phyloP scores from a whole-genome alignment of 1,139 yeast genomes.

The Hemisphaericaspora xylofermentans region DNA sequence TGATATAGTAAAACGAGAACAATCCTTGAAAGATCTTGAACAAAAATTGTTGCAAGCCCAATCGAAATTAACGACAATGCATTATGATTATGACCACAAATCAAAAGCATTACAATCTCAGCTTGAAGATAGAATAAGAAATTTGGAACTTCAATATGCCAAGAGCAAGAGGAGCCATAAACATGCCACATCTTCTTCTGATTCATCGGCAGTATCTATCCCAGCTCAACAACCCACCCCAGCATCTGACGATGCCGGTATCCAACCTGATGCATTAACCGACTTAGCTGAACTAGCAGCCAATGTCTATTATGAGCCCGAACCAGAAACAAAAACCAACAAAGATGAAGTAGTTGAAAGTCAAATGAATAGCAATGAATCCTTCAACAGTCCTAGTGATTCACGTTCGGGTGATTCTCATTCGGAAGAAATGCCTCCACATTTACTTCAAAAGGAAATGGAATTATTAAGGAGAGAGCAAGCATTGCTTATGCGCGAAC shows the following conservation, averaged over 20 bases:
- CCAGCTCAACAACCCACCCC: conserved; percentile 14
- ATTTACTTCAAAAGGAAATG: conserved; percentile 30
- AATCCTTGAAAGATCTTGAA: conserved; percentile 9
- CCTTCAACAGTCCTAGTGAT: background rate
- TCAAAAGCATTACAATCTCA: conserved; percentile 10
- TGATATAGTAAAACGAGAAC: conserved; percentile 17
- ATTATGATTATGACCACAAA: conserved; percentile 11
- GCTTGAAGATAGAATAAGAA: conserved; percentile 12
- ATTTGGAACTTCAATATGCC: conserved; percentile 12
- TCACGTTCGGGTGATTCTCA: background rate
- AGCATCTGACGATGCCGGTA: conserved; percentile 14
- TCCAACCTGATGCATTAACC: conserved; percentile 16
- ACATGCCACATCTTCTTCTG: conserved; percentile 4
- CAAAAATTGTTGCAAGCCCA: conserved; percentile 11
- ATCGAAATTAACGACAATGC: conserved; percentile 10
- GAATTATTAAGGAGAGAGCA: conserved; percentile 48
- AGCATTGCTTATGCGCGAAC: conserved; percentile 41
- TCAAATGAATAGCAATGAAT: too few species aligned
- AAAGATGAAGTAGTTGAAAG: conserved; percentile 26
- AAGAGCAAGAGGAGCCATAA: conserved; percentile 7
- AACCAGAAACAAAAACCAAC: conserved; percentile 16
- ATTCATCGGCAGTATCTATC: conserved; percentile 11
- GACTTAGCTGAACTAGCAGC: conserved; percentile 46
- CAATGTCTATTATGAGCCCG: conserved; percentile 44
- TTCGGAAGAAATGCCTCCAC: conserved; percentile 11